These are phyloP conservation scores for Pseudogymnoascus sp. DNA, from an alignment of 2,329 filamentous ascomycete genomes.

Conservation along the genomic window DNA sequence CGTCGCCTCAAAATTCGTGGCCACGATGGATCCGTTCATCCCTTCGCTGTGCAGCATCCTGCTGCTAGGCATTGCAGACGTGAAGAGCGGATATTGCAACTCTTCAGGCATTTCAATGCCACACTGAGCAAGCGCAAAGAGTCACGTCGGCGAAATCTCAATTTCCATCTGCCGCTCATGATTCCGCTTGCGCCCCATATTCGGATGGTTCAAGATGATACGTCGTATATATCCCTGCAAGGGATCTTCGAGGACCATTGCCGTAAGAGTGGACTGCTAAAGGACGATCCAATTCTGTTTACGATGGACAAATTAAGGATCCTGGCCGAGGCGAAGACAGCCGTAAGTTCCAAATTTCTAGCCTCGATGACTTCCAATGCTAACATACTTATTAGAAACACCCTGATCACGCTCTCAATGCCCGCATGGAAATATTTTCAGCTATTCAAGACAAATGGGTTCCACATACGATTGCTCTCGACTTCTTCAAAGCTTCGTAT, in stretches of 20 bases:
- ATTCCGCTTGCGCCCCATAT: constrained; percentile 92
- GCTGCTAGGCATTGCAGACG: constrained; percentile 85
- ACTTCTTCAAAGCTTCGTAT: constrained; percentile 86
- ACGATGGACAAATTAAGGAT: constrained; percentile 89
- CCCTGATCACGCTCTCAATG: constrained; percentile 61
- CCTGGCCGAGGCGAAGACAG: constrained; percentile 43
- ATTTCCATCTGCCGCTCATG: constrained; percentile 94
- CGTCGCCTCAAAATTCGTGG: constrained; percentile 91
- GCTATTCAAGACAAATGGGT: constrained; percentile 94
- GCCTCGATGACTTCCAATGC: constrained; percentile 24
- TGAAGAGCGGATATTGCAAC: constrained; percentile 89
- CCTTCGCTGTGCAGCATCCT: constrained; percentile 93
- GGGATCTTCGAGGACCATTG: constrained; percentile 96
- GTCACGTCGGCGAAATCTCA: constrained; percentile 82
- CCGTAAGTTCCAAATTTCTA: not conserved
- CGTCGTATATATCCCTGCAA: constrained; percentile 88
- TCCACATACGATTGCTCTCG: constrained; percentile 69
- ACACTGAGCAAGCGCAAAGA: constrained; percentile 89
- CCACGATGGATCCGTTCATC: constrained; percentile 93
- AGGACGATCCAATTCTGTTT: constrained; percentile 91
- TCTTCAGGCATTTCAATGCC: constrained; percentile 97
- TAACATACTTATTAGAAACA: constrained; percentile 47
- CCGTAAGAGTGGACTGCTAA: constrained; percentile 74
- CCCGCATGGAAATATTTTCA: constrained; percentile 84
- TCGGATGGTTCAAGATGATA: constrained; percentile 89